phyloP scores from a whole-genome alignment of 2,329 filamentous ascomycete genomes.

The Madurella mycetomatis region DNA sequence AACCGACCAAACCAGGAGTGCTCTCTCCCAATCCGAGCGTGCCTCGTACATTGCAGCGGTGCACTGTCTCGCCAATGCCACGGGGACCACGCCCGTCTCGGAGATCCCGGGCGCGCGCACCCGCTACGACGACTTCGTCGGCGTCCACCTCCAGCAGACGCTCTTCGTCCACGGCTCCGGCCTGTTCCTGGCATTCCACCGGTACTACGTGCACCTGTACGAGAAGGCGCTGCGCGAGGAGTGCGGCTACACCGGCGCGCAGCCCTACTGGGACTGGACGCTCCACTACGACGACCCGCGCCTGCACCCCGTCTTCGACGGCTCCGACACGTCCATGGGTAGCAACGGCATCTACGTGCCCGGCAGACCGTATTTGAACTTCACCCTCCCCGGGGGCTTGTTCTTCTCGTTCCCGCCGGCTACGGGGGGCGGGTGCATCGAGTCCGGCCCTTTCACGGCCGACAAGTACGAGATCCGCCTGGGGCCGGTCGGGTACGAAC shows the following conservation, averaged over 20 bases:
- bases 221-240: slow-evolving; percentile 26
- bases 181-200: slow-evolving; percentile 20
- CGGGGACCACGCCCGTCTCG: not conserved
- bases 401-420: slow-evolving; percentile 11
- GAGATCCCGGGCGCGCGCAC: slow-evolving; percentile 12
- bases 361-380: not conserved
- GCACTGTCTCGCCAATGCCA: slow-evolving; percentile 9
- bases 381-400: not conserved
- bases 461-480: slow-evolving; percentile 12
- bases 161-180: slow-evolving; percentile 17
- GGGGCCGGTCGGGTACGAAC: slow-evolving; percentile 14
- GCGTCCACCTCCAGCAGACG: slow-evolving; percentile 17
- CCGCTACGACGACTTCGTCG: slow-evolving; percentile 23
- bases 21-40: not conserved
- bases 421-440: slow-evolving; percentile 19
- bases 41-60: slow-evolving; percentile 6
- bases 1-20: slow-evolving; percentile 2
- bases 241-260: slow-evolving; percentile 26
- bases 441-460: slow-evolving; percentile 13
- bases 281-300: slow-evolving; percentile 14
- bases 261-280: slow-evolving; percentile 34
- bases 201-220: slow-evolving; percentile 13
- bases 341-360: slow-evolving; percentile 16
- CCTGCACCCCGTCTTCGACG: slow-evolving; percentile 17
- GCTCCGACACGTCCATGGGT: slow-evolving; percentile 11